phyloP scores from a whole-genome alignment of 306 rosid species.

The Astragalus glycyphyllos region DNA sequence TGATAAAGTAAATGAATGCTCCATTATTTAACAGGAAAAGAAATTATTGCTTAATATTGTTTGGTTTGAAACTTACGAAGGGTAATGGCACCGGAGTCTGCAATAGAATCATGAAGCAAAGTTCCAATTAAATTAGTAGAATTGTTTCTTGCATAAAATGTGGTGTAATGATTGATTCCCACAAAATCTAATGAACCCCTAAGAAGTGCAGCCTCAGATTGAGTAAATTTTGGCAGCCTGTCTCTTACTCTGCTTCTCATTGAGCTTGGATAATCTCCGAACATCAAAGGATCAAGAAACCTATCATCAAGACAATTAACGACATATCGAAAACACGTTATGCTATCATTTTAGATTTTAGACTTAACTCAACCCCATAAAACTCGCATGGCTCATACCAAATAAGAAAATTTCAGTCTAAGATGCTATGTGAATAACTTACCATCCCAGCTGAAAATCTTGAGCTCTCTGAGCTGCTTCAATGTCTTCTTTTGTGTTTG shows the following conservation, averaged over 20 bases:
- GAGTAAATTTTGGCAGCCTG: constrained; percentile 74
- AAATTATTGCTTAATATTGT: neutral
- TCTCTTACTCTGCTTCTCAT: constrained; percentile 77
- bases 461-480: constrained; percentile 86
- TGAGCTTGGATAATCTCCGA: constrained; percentile 89
- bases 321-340: neutral
- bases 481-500: constrained; percentile 68
- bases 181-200: constrained; percentile 90
- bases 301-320: constrained; percentile 46
- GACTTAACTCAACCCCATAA: too few relatives aligned
- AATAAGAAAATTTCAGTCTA: neutral
- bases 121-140: constrained; percentile 39
- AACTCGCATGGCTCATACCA: too few relatives aligned
- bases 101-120: constrained; percentile 55
- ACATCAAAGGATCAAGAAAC: constrained; percentile 88
- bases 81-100: constrained; percentile 74
- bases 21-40: neutral
- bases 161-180: constrained; percentile 95
- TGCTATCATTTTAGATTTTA: too few relatives aligned
- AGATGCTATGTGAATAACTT: constrained; percentile 32
- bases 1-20: neutral
- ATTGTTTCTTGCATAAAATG: constrained; percentile 64
- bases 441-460: constrained; percentile 99
- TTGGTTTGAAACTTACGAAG: constrained; percentile 66
- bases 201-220: constrained; percentile 58